Evolutionary conservation across 768 basidiomycete species (phyloP).

Genomic region (Chlorophyllum brunneum): DNA sequence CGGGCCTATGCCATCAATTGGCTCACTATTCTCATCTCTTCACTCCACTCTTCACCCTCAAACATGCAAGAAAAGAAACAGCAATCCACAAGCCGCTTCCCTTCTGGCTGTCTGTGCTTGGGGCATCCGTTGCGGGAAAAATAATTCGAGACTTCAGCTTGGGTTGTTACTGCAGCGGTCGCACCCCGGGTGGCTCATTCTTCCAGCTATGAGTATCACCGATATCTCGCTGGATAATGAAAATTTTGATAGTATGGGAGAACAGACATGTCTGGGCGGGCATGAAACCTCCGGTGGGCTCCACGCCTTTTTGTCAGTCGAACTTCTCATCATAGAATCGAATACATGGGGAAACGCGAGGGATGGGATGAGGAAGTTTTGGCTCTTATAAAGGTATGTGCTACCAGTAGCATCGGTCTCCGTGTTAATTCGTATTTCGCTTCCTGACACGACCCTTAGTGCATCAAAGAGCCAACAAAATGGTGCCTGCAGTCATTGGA

Average conservation of each 20-base stretch:
- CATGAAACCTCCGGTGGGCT: no score
- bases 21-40: conserved; percentile 62
- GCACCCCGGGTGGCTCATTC: not conserved
- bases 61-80: conserved; percentile 22
- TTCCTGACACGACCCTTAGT: no score
- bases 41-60: conserved; percentile 22
- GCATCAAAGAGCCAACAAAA: conserved; percentile 17
- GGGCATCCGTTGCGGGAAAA: conserved; percentile 58
- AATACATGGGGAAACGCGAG: no score
- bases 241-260: conserved; percentile 70
- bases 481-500: conserved; percentile 21
- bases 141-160: conserved; percentile 54
- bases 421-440: no score
- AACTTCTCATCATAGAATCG: no score
- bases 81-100: conserved; percentile 54
- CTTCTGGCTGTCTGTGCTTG: conserved; percentile 63
- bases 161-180: conserved; percentile 8
- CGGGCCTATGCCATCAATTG: conserved; percentile 65
- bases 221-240: conserved; percentile 69
- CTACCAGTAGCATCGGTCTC: no score
- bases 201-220: conserved; percentile 42
- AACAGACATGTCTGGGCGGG: conserved; percentile 93
- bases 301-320: no score
- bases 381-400: conserved; percentile 15
- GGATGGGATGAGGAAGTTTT: conserved; percentile 16